These are phyloP conservation scores for Fraxinus cuspidata DNA, from an alignment of 257 asterid genomes.

Conservation along the genomic window DNA sequence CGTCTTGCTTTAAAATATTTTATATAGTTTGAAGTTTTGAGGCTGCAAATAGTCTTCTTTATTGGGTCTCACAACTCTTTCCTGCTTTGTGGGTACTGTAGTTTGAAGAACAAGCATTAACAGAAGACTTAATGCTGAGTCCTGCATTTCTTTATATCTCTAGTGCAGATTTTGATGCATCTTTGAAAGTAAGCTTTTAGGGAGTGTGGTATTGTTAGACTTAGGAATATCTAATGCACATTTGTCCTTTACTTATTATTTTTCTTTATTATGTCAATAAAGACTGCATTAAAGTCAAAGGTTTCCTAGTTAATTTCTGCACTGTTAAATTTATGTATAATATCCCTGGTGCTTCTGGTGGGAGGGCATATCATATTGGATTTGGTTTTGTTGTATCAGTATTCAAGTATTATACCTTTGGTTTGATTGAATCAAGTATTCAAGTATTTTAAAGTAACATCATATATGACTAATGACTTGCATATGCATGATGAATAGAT, in stretches of 20 bases:
- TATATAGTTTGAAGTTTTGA: not conserved
- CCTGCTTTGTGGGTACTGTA: not conserved
- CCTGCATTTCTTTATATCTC: constrained; percentile 12
- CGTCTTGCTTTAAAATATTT: constrained; percentile 4
- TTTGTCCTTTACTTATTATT: not conserved
- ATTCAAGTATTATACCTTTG: not conserved
- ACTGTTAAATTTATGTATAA: not conserved
- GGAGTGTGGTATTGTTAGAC: not conserved
- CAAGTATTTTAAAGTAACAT: not conserved
- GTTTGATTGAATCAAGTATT: not conserved
- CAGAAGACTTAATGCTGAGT: constrained; percentile 13
- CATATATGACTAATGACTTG: not conserved
- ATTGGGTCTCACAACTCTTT: constrained; percentile 10
- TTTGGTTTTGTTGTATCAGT: not conserved
- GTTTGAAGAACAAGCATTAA: constrained; percentile 16
- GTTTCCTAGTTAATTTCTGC: not conserved
- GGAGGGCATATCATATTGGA: not conserved
- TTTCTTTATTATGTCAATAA: not conserved
- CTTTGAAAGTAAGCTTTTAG: not conserved
- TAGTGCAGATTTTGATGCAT: not conserved
- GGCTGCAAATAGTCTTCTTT: not conserved
- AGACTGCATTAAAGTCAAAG: not conserved
- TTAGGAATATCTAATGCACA: not conserved
- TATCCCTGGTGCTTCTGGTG: not conserved
- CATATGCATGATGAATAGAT: not conserved